Percentiles rank a stretch among this genome's conserved stretches.
Evolutionary conservation across 192 early-diverging fungal genomes (phyloP).

Genomic region (Paraglomus occultum): DNA sequence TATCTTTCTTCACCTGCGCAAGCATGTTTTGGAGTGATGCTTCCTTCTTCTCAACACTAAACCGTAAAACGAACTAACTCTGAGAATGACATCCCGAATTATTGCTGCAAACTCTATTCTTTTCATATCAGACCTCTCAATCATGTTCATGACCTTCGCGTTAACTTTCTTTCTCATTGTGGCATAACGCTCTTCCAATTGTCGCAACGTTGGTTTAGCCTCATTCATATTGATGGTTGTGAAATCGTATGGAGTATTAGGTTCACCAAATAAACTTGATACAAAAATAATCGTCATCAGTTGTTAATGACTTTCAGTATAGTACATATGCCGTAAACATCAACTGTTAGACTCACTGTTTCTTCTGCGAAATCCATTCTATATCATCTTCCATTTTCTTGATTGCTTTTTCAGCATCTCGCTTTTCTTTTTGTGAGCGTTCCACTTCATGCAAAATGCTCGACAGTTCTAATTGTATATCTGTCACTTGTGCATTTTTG

Average conservation of each 20-base stretch:
- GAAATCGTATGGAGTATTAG: slow-evolving; percentile 84
- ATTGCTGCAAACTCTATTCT: slow-evolving; percentile 12
- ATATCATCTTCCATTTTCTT: slow-evolving; percentile 52
- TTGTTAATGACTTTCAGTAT: neutral
- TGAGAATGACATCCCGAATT: neutral
- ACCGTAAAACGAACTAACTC: slow-evolving; percentile 1
- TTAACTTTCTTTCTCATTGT: slow-evolving; percentile 85
- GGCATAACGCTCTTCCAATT: slow-evolving; percentile 76
- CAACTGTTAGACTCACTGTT: slow-evolving; percentile 54
- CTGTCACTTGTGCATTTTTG: slow-evolving; percentile 65
- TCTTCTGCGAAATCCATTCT: slow-evolving; percentile 89
- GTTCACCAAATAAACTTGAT: slow-evolving; percentile 77
- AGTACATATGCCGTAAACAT: neutral
- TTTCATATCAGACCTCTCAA: slow-evolving; percentile 67
- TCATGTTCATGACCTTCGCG: slow-evolving; percentile 92
- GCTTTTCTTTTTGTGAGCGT: slow-evolving; percentile 60
- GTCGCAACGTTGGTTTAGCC: slow-evolving; percentile 67
- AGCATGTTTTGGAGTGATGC: slow-evolving; percentile 79
- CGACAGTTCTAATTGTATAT: slow-evolving; percentile 76
- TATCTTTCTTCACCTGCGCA: slow-evolving; percentile 85
- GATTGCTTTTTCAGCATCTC: slow-evolving; percentile 45
- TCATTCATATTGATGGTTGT: slow-evolving; percentile 69
- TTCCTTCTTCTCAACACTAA: slow-evolving; percentile 89
- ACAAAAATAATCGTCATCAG: neutral
- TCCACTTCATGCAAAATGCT: slow-evolving; percentile 78